Percentiles rank a stretch among this genome's conserved stretches.
Conservation (phyloP, 1,284 basidiomycete species). For the Sporisorium iseilematis-ciliati region DNA sequence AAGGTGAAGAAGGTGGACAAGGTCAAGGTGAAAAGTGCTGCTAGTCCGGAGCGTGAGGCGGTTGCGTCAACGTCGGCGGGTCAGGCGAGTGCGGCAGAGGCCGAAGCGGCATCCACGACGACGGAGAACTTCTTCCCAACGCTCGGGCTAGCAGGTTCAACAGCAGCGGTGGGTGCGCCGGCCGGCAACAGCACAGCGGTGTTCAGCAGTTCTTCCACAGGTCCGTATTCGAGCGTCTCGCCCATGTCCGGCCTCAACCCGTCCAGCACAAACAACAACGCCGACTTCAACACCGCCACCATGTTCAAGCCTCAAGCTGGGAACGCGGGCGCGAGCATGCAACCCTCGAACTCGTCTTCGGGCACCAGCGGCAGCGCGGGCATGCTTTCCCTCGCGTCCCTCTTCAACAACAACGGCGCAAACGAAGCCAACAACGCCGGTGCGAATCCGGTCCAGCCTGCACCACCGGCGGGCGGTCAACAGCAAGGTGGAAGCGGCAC, state of each 20-base stretch:
- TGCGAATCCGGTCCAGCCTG: neutral
- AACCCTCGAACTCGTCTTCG: constrained; percentile 8
- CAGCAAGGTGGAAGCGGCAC: constrained; percentile 9
- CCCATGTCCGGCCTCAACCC: constrained; percentile 29
- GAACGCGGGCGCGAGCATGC: constrained; percentile 15
- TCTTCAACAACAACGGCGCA: constrained; percentile 28
- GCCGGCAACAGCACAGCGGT: constrained; percentile 4
- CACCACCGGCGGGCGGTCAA: neutral
- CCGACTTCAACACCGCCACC: constrained; percentile 21
- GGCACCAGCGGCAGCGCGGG: constrained; percentile 9
- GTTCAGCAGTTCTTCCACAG: constrained; percentile 25
- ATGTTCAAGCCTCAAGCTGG: constrained; percentile 42
- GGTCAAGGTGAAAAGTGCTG: neutral
- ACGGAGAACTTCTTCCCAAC: constrained; percentile 30
- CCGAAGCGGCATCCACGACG: neutral
- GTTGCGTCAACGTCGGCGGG: neutral
- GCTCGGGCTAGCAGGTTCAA: constrained; percentile 14
- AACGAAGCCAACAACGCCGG: constrained; percentile 6
- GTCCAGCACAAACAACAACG: constrained; percentile 8
- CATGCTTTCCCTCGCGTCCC: constrained; percentile 34
- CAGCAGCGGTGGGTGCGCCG: neutral
- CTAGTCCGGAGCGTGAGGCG: neutral
- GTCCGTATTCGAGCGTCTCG: constrained; percentile 40
- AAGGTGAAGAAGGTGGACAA: constrained; percentile 11
- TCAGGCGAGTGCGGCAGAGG: neutral